Evolutionary conservation across 352 stramenopile species (phyloP).

Genomic region (Phytophthora multivora): DNA sequence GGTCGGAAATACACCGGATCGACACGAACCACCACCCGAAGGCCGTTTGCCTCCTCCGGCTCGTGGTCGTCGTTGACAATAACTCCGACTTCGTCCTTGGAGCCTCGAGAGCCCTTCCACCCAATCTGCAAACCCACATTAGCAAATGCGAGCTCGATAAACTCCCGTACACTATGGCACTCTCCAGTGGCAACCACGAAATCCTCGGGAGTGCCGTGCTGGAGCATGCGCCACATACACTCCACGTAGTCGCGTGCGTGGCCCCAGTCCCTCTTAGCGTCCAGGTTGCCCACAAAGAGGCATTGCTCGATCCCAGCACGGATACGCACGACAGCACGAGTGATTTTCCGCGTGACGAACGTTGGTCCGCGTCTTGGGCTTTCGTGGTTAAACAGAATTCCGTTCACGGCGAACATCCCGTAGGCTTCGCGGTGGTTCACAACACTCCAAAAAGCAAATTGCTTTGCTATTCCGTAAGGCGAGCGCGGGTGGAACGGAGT

Average conservation of each 20-base stretch:
- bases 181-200: conserved; percentile 94
- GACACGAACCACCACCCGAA: conserved; percentile 93
- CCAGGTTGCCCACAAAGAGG: conserved; percentile 97
- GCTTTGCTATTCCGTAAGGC: conserved; percentile 98
- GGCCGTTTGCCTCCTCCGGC: background rate
- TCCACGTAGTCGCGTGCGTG: conserved; percentile 98
- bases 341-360: conserved; percentile 99
- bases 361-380: conserved; percentile 96
- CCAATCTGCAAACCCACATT: conserved; percentile 89
- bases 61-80: conserved; percentile 51
- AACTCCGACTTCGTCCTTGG: conserved; percentile 94
- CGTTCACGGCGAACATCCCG: conserved; percentile 94
- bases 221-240: conserved; percentile 99
- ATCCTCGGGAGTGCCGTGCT: conserved; percentile 76
- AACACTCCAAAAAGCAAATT: conserved; percentile 99
- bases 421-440: conserved; percentile 99
- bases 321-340: conserved; percentile 94
- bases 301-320: conserved; percentile 91
- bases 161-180: conserved; percentile 98
- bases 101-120: conserved; percentile 92
- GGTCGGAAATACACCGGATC: conserved; percentile 98
- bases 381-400: conserved; percentile 99
- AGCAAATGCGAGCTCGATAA: conserved; percentile 96
- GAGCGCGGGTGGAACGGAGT: conserved; percentile 99
- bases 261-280: conserved; percentile 98